Conservation (phyloP, 2,329 filamentous ascomycete species). For the Colletotrichum sp. region DNA sequence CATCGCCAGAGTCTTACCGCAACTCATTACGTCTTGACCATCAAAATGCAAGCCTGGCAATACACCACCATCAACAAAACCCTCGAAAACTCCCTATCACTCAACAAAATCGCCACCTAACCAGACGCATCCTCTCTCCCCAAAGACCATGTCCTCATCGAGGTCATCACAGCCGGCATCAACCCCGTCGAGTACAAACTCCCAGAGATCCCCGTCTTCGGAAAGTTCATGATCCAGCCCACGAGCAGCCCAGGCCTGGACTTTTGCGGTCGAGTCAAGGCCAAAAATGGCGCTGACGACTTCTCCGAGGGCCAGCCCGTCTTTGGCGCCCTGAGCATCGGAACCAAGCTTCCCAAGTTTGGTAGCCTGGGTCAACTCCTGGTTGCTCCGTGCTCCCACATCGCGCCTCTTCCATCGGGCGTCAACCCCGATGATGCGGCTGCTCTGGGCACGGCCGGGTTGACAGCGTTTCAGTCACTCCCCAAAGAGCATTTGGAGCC, state of each 20-base stretch:
- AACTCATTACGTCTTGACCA: background rate
- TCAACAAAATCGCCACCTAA: background rate
- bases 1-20: too few relatives aligned
- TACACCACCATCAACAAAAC: background rate
- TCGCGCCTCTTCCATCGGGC: slow-evolving; percentile 13
- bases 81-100: background rate
- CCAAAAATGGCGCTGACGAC: background rate
- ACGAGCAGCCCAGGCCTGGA: slow-evolving; percentile 54
- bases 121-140: background rate
- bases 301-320: slow-evolving; percentile 22
- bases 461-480: slow-evolving; percentile 27
- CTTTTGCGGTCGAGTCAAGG: slow-evolving; percentile 52
- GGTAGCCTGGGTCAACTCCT: slow-evolving; percentile 24
- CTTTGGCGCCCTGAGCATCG: slow-evolving; percentile 2
- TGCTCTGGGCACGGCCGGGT: slow-evolving; percentile 23
- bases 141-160: slow-evolving; percentile 40
- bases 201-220: slow-evolving; percentile 38
- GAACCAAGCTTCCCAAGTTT: background rate
- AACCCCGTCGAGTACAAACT: slow-evolving; percentile 57
- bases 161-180: slow-evolving; percentile 43
- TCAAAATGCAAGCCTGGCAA: slow-evolving; percentile 7
- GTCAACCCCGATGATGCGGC: slow-evolving; percentile 24
- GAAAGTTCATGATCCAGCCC: slow-evolving; percentile 24
- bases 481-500: background rate
- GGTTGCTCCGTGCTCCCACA: background rate